Base-by-base conservation (phyloP, 768 basidiomycete genomes). In the Rhodosporidiobolus sp. region DNA sequence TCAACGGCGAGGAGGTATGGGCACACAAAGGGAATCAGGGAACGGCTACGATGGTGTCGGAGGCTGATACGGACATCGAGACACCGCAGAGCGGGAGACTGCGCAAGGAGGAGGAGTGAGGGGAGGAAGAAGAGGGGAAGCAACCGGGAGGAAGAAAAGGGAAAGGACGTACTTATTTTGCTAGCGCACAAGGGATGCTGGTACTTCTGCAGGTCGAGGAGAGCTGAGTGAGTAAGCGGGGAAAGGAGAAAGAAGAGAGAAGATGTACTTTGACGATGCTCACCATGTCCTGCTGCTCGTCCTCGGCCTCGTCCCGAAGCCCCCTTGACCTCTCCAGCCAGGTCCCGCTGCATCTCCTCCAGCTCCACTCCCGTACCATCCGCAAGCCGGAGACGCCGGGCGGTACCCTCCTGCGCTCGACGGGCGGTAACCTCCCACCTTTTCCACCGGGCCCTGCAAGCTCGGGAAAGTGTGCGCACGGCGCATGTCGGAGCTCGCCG, bases 381-480 rank as follows among this genome's bases (percentile, higher is more conserved):
- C 17, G 4, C 6, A 20, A n/a, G 54, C 10, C 30, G 4, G 16
- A 34, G 17, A 32, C 35, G 26, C 5, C 3, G 56, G 9, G 7
- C 56, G 17, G 20, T 4, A 7, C 34, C 56, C 56, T 1, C 35
- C 34, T 4, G 56, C 56, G 38, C 56, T 57, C 9, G 34, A 17
- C 34, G 56, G 35, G 38, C 56, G 56, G 28, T 20, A 26, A 10
- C 30, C 34, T 9, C 30, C 38, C 38, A 17, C 10, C 56, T 6
- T 6, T 5, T n/a, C 19, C 24, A 52, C 19, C 22, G 50, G 9
- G n/a, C 26, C n/a, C 24, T 24, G 24, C 50, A 22, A 34, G 14
- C 55, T 58, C 22, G 56, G 56, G 56, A 20, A 58, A 34, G 56
- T 58, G 34, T 43, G 34, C 56, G 56, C 34, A 8, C 56, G 34